A percentile compares a stretch with the other conserved stretches of the same genome.
Conservation (phyloP, 345 rosid genomes). For the Gossypium mustelinum region DNA sequence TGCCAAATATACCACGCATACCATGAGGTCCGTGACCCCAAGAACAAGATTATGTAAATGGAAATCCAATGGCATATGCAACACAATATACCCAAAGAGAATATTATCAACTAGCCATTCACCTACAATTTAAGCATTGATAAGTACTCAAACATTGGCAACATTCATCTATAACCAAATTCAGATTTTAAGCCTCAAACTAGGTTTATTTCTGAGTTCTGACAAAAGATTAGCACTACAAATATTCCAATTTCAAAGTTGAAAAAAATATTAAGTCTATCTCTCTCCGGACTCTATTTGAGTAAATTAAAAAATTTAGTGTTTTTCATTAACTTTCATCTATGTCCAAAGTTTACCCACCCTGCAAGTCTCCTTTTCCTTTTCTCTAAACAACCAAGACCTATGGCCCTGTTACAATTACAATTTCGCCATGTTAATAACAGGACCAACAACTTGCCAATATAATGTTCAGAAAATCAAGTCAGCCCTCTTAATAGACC, state of each 20-base stretch:
- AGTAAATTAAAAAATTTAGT: neutral
- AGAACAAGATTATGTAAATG: neutral
- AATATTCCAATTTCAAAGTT: neutral
- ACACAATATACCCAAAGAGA: neutral
- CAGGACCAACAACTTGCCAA: neutral
- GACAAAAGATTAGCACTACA: neutral
- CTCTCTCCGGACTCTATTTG: neutral
- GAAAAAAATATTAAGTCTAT: neutral
- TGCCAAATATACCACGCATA: neutral
- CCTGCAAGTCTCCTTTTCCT: neutral
- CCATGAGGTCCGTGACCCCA: neutral
- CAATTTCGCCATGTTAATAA: neutral
- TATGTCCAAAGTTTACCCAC: neutral
- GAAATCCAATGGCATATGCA: neutral
- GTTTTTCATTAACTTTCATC: neutral
- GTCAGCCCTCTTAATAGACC: neutral
- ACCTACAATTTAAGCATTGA: neutral
- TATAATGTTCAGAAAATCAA: neutral
- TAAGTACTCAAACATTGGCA: neutral
- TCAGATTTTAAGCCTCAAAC: neutral
- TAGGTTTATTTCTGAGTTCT: neutral
- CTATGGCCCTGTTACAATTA: neutral
- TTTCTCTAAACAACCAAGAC: constrained; percentile 2
- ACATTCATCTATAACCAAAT: neutral
- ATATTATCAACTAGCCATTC: neutral